Percentiles rank a stretch among this genome's conserved stretches.
phyloP scores from a whole-genome alignment of 371 early-diverging fungal genomes.

The Rhizopus stolonifer region DNA sequence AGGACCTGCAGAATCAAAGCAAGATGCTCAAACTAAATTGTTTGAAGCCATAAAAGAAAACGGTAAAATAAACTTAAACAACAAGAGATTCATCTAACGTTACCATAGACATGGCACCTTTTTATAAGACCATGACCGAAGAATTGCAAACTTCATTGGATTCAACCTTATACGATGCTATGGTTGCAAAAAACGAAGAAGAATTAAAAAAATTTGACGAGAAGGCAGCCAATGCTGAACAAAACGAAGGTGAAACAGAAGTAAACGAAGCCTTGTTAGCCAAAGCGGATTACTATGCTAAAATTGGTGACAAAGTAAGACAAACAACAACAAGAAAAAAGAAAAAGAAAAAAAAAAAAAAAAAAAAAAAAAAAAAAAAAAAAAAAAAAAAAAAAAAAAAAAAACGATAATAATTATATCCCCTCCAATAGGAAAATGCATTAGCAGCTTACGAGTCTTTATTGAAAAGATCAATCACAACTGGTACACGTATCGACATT shows the following conservation, averaged over 20 bases:
- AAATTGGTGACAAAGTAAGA: slow-evolving; percentile 92
- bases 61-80: slow-evolving; percentile 42
- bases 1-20: slow-evolving; percentile 61
- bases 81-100: not conserved
- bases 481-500: slow-evolving; percentile 92
- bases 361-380: too few relatives aligned
- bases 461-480: slow-evolving; percentile 83
- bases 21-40: slow-evolving; percentile 61
- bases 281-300: slow-evolving; percentile 89
- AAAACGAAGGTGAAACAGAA: slow-evolving; percentile 94
- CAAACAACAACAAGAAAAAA: too few relatives aligned
- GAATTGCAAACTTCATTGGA: slow-evolving; percentile 65
- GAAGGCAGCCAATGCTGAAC: slow-evolving; percentile 83
- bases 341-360: too few relatives aligned
- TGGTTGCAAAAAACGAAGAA: slow-evolving; percentile 72
- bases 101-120: slow-evolving; percentile 82
- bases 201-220: slow-evolving; percentile 78
- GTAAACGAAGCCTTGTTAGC: slow-evolving; percentile 87
- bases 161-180: slow-evolving; percentile 44
- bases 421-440: slow-evolving; percentile 73
- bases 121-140: slow-evolving; percentile 65
- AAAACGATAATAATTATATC: too few relatives aligned
- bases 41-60: slow-evolving; percentile 69
- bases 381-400: too few relatives aligned
- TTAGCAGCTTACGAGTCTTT: slow-evolving; percentile 79